These are phyloP conservation scores for Iris pallida DNA, from an alignment of 116 monocot species.

Conservation along the genomic window DNA sequence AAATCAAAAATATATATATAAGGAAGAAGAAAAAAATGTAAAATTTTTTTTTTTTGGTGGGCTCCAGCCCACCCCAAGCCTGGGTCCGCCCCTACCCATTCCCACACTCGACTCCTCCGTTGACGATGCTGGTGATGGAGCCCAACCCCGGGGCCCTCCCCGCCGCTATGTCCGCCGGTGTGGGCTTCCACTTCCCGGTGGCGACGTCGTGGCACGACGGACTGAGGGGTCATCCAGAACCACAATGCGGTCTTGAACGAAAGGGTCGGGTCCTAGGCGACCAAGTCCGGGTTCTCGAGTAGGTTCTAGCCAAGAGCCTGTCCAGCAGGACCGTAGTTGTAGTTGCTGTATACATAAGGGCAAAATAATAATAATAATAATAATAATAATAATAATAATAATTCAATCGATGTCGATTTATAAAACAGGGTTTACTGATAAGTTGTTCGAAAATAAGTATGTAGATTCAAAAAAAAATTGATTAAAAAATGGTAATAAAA, in stretches of 20 bases:
- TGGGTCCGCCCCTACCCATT: constrained; percentile 8
- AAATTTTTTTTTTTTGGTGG: too few species aligned
- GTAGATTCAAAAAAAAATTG: too few species aligned
- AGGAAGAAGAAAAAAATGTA: too few species aligned
- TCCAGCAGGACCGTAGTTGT: constrained; percentile 57
- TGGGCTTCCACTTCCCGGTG: constrained; percentile 42
- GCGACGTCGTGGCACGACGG: constrained; percentile 25
- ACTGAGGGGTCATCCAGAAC: constrained; percentile 69
- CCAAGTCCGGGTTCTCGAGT: constrained; percentile 35
- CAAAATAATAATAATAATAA: too few species aligned
- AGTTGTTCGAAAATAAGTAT: too few species aligned
- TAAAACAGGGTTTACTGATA: too few species aligned
- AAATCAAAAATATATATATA: too few species aligned
- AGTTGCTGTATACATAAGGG: too few species aligned
- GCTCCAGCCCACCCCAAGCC: too few species aligned
- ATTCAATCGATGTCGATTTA: too few species aligned
- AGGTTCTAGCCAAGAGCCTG: constrained; percentile 42
- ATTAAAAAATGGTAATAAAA: too few species aligned
- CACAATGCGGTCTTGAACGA: constrained; percentile 64
- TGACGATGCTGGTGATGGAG: constrained; percentile 43
- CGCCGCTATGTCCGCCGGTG: constrained; percentile 25
- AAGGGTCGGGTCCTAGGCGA: constrained; percentile 29
- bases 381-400: too few species aligned
- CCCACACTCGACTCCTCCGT: constrained; percentile 47
- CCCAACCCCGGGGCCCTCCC: constrained; percentile 50